Evolutionary conservation across 257 asterid genomes (phyloP), one percentile per base, ranked within the genome.

Genomic region (Nicotiana attenuata): DNA sequence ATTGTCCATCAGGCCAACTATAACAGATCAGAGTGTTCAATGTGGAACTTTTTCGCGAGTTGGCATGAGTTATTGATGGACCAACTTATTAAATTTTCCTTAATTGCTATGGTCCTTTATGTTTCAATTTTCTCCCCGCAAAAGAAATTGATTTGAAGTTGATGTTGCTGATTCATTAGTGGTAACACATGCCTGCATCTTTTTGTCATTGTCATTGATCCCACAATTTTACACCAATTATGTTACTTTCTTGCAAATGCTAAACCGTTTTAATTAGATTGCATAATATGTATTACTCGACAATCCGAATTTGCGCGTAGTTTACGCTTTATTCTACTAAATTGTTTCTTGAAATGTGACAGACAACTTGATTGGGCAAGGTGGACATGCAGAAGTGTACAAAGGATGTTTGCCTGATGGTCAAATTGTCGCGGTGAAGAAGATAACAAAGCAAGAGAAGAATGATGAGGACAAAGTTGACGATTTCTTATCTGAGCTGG

Each of bases 361-460:
- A 95, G 99, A 90, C 79, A 92, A 92, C 65, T 80, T 95, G 89
- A 84, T 96, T 26, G 99, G 99, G 50, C 86, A 91, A 89, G 99
- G 99, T 6, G 99, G 99, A 3, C 97, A 92, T 86, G 99, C 99
- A 35, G 93, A 91, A 84, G 99, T 96, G 83, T 96, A 92, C 90
- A 91, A 86, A 66, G 99, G 99, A 59, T 22, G 87, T 64, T 85
- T 96, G 77, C 76, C 94, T 33, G 96, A 93, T 83, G 97, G 98
- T 11, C 95, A 91, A 64, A 64, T 90, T 66, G 95, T 96, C 20
- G 99, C 99, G 1, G 98, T 96, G 81, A 96, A 96, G 88, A 96
- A 87, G 85, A 89, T 96, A 56, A 85, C 79, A 5, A 92, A 90
- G 83, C 79, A 81, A 79, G 87, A 88, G 26, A 96, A 91, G 89